A percentile compares a stretch with the other conserved stretches of the same genome.
Evolutionary conservation across 2,329 filamentous ascomycete species (phyloP).

Genomic region (Xylaria sp.): DNA sequence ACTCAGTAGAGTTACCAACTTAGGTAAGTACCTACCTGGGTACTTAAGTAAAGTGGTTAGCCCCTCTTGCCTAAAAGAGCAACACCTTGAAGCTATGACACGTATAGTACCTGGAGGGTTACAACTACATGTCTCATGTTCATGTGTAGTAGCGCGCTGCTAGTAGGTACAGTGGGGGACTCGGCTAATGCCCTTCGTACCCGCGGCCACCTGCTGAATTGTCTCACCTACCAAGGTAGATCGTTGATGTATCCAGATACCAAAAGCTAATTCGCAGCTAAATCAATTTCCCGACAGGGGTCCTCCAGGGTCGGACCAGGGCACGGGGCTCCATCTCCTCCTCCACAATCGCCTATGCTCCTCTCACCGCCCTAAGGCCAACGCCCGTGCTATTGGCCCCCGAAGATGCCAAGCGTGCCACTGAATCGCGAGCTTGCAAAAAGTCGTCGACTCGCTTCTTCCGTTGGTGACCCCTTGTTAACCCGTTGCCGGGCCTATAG

Average conservation of each 20-base stretch:
- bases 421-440: conserved; percentile 19
- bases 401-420: conserved; percentile 16
- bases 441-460: background rate
- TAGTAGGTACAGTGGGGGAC: no score
- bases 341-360: conserved; percentile 8
- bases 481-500: conserved; percentile 24
- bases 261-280: no score
- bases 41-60: no score
- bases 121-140: no score
- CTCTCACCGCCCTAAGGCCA: conserved; percentile 24
- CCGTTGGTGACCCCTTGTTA: background rate
- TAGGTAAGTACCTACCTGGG: no score
- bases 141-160: background rate
- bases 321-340: background rate
- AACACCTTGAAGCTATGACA: background rate
- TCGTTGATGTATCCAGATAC: no score
- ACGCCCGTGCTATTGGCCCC: conserved; percentile 17
- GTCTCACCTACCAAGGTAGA: background rate
- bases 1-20: background rate
- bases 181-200: conserved; percentile 3
- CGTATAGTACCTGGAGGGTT: no score
- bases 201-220: background rate
- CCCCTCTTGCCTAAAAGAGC: conserved; percentile 16
- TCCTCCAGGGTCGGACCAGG: background rate
- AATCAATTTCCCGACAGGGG: no score